Percentiles rank a stretch among this genome's conserved stretches.
Conservation (phyloP, 2,329 filamentous ascomycete genomes). For the Alternaria alternata region DNA sequence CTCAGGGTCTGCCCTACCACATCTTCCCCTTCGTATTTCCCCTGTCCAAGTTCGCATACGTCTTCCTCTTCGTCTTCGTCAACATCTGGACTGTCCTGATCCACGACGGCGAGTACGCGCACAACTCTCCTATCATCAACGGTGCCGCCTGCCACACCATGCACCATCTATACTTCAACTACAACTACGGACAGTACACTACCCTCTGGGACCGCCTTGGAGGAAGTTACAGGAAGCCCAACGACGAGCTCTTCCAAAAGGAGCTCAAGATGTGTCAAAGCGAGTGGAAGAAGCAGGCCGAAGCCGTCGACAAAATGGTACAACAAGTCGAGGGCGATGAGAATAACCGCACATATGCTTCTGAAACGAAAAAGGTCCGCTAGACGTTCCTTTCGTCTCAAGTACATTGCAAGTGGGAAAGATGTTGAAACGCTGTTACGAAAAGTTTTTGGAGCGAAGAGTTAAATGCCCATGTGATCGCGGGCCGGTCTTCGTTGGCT, state of each 20-base stretch:
- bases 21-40: conserved; percentile 92
- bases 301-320: conserved; percentile 78
- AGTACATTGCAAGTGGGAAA: background rate
- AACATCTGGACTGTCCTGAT: conserved; percentile 98
- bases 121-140: conserved; percentile 90
- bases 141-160: conserved; percentile 91
- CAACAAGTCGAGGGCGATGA: conserved; percentile 72
- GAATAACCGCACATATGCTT: conserved; percentile 56
- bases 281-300: conserved; percentile 80
- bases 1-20: conserved; percentile 90
- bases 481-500: conserved; percentile 10
- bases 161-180: conserved; percentile 76
- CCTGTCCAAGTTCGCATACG: conserved; percentile 87
- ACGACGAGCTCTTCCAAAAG: conserved; percentile 82
- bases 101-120: conserved; percentile 92
- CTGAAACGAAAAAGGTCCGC: conserved; percentile 51
- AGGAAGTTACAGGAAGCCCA: conserved; percentile 85
- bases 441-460: conserved; percentile 1
- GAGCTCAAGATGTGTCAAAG: conserved; percentile 84
- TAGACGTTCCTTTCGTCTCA: background rate
- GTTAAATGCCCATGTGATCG: conserved; percentile 4
- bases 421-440: conserved; percentile 14
- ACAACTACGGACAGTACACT: conserved; percentile 95
- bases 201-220: conserved; percentile 90
- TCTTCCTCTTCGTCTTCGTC: conserved; percentile 87